Evolutionary conservation across 2,329 filamentous ascomycete species (phyloP).

Genomic region (Torrubiella hemipterigena): DNA sequence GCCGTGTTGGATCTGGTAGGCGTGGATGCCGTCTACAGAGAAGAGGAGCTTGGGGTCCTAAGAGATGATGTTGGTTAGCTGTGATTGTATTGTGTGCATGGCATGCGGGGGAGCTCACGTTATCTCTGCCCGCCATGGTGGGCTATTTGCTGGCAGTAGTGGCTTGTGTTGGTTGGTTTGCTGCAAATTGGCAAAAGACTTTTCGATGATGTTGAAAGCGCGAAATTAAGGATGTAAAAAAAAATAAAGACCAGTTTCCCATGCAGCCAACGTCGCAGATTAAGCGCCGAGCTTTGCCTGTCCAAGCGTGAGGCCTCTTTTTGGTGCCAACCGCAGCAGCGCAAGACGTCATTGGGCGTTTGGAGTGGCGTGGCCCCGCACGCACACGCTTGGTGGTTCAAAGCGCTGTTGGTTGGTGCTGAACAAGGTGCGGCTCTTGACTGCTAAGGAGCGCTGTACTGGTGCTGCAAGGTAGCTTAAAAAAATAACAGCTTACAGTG

Average conservation of each 20-base stretch:
- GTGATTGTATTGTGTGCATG: not conserved
- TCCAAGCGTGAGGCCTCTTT: slow-evolving; percentile 2
- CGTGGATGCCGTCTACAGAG: slow-evolving; percentile 73
- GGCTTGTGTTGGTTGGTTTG: not conserved
- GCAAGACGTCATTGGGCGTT: no score
- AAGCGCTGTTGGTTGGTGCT: no score
- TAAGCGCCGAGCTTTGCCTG: slow-evolving; percentile 4
- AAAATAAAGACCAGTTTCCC: not conserved
- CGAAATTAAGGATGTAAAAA: no score
- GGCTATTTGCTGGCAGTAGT: not conserved
- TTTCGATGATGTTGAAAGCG: no score
- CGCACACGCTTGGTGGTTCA: no score
- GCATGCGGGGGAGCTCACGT: no score
- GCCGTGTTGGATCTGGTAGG: slow-evolving; percentile 84
- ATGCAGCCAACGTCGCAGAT: not conserved
- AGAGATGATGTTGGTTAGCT: not conserved
- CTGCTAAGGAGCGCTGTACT: no score
- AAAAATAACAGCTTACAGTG: no score
- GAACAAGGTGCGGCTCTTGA: no score
- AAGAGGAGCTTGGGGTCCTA: slow-evolving; percentile 56
- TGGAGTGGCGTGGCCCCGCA: no score
- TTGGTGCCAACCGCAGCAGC: slow-evolving; percentile 7
- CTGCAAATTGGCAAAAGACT: no score
- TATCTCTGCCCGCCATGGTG: not conserved
- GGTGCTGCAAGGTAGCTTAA: no score